Base-by-base conservation (phyloP, 2,329 filamentous ascomycete species). In the Phyllosticta citrichinensis region DNA sequence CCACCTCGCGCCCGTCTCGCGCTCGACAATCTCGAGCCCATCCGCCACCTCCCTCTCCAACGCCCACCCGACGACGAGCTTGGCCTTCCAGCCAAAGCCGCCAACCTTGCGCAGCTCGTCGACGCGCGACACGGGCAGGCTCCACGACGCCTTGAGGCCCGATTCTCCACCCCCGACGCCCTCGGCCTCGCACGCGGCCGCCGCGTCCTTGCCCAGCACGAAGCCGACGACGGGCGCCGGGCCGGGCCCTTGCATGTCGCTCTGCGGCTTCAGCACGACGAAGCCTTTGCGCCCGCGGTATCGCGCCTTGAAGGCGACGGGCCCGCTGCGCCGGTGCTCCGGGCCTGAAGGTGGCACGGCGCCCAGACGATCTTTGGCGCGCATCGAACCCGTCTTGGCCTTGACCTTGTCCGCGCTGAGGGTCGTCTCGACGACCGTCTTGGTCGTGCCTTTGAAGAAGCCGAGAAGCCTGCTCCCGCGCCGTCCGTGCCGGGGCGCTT, bases 71-170 rank as follows among this genome's bases (percentile, higher is more conserved):
- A 94, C 87, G 1, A 94, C 81, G 56, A 94, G 75, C 76, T 91
- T 93, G 1, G 85, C 85, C 74, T 94, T 95, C 89, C 89, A 95
- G 0, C 89, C 89, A 40, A 92, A 78, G 0, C 90, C 90, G 4
- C 90, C 89, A 1, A 92, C 77, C 74, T 95, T 95, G 71, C 85
- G 87, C 58, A 95, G 69, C 71, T 92, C 88, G 57, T 72, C 76
- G 54, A 95, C 87, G 17, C 93, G 87, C 0, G 80, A 80, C 3
- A 94, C 81, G 0, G 88, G 80, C 0, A 94, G 78, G 5, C 81
- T 86, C 83, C 89, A 95, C 0, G 83, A 72, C 0, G 88, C 84
- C 62, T 81, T 75, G 24, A 80, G 66, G 51, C 82, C 78, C 4
- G 60, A 75, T 68, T 68, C 78, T 1, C 76, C 65, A 22, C 50